phyloP scores from a whole-genome alignment of 2,329 filamentous ascomycete species.

The Apiospora rasikravindrae region DNA sequence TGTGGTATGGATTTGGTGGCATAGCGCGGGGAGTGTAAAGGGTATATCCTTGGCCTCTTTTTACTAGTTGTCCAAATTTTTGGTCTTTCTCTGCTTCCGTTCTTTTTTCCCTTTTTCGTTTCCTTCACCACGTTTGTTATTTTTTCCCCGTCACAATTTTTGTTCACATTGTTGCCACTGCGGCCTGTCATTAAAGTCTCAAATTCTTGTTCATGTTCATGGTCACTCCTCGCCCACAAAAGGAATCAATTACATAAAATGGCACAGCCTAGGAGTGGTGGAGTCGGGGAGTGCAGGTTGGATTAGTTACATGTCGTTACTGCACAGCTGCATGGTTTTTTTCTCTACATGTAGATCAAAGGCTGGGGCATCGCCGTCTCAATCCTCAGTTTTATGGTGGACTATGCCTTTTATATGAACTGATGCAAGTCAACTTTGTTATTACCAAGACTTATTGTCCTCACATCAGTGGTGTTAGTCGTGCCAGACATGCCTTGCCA shows the following conservation, averaged over 20 bases:
- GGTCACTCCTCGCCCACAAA: conserved; percentile 25
- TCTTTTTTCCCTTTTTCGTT: conserved; percentile 31
- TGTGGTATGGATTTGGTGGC: conserved; percentile 40
- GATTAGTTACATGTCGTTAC: conserved; percentile 1
- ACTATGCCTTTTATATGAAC: conserved; percentile 13
- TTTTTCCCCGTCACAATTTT: conserved; percentile 26
- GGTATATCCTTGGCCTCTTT: conserved; percentile 41
- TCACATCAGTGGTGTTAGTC: background rate
- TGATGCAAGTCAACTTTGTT: conserved; percentile 3
- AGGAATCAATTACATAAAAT: conserved; percentile 18
- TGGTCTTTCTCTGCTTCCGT: conserved; percentile 32
- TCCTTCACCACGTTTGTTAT: conserved; percentile 28
- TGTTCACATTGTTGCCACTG: conserved; percentile 20
- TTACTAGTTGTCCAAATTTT: conserved; percentile 31
- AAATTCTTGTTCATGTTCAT: conserved; percentile 30
- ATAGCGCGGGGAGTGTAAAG: conserved; percentile 44
- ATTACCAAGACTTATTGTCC: background rate
- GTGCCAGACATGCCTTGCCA: no score
- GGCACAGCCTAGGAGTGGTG: conserved; percentile 19
- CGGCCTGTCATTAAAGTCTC: conserved; percentile 28
- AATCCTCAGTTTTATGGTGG: conserved; percentile 2
- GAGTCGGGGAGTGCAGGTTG: conserved; percentile 23
- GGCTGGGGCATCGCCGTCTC: background rate
- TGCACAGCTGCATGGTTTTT: conserved; percentile 18
- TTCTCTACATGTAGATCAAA: conserved; percentile 7